Evolutionary conservation across 768 basidiomycete genomes (phyloP).

Genomic region (Boletus insuetus): DNA sequence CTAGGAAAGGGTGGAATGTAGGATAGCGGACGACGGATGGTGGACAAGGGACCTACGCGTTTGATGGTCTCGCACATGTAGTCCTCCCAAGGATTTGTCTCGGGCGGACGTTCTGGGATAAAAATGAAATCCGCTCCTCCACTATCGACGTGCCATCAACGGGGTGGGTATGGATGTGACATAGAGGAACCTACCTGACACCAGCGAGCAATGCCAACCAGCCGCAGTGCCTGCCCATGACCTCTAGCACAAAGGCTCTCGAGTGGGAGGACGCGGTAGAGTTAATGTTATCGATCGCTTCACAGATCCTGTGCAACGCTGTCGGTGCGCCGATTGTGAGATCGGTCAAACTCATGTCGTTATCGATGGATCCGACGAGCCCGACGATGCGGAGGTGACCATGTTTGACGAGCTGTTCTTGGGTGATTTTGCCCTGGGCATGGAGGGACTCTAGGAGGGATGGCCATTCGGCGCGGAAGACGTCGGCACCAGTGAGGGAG

Average conservation of each 20-base stretch:
- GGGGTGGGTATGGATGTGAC: not conserved
- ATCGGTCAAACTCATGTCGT: slow-evolving; percentile 98
- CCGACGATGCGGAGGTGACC: slow-evolving; percentile 93
- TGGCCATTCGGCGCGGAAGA: slow-evolving; percentile 94
- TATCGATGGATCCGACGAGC: slow-evolving; percentile 98
- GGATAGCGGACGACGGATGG: not conserved
- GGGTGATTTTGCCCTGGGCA: slow-evolving; percentile 71
- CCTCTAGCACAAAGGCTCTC: slow-evolving; percentile 95
- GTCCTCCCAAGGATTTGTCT: slow-evolving; percentile 56
- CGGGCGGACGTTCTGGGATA: slow-evolving; percentile 92
- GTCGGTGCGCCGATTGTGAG: slow-evolving; percentile 96
- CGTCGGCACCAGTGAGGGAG: slow-evolving; percentile 92
- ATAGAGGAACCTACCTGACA: slow-evolving; percentile 58
- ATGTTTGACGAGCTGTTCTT: slow-evolving; percentile 66
- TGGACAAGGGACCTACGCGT: slow-evolving; percentile 48
- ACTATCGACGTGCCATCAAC: slow-evolving; percentile 36
- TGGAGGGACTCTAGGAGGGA: slow-evolving; percentile 67
- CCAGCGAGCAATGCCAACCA: slow-evolving; percentile 95
- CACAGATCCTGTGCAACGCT: slow-evolving; percentile 94
- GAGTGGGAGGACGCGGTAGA: slow-evolving; percentile 96
- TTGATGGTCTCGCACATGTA: slow-evolving; percentile 87
- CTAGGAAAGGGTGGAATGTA: slow-evolving; percentile 38
- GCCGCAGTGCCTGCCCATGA: slow-evolving; percentile 98
- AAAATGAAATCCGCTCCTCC: slow-evolving; percentile 98
- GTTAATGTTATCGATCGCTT: slow-evolving; percentile 97